Evolutionary conservation across 805 yeast genomes (phyloP).

Genomic region (Priceomyces melissophilus): DNA sequence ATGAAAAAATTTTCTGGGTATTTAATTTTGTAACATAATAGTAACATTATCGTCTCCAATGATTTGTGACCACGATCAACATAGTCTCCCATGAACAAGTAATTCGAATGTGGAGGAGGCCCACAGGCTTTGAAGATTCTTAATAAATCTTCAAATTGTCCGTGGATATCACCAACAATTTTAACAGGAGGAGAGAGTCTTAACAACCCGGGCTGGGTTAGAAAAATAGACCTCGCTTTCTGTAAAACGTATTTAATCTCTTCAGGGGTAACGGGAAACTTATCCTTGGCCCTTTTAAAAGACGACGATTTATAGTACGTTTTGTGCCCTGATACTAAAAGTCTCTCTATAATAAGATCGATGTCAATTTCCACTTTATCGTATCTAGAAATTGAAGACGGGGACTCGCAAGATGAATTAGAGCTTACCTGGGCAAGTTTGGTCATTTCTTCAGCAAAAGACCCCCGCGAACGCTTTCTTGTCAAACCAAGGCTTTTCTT

Average conservation of each 20-base stretch:
- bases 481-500: neutral
- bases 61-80: conserved; percentile 60
- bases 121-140: conserved; percentile 58
- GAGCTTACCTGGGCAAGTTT: conserved; percentile 4
- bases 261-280: conserved; percentile 47
- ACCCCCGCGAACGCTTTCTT: neutral
- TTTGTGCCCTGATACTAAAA: conserved; percentile 47
- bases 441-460: conserved; percentile 1
- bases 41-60: conserved; percentile 50
- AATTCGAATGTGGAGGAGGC: conserved; percentile 55
- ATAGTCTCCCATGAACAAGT: conserved; percentile 56
- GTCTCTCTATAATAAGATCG: conserved; percentile 60
- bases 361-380: conserved; percentile 41
- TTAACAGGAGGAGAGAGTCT: conserved; percentile 76
- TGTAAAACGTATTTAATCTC: conserved; percentile 59
- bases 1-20: conserved; percentile 60
- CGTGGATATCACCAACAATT: conserved; percentile 82
- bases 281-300: conserved; percentile 34
- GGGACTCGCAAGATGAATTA: conserved; percentile 13
- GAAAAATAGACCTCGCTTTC: conserved; percentile 50
- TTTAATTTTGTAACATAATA: conserved; percentile 53
- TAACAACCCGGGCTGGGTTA: conserved; percentile 62
- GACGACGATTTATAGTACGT: conserved; percentile 12
- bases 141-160: conserved; percentile 53
- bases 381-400: conserved; percentile 9